Evolutionary conservation across 148 eudicot genomes (phyloP).

Genomic region (Arctostaphylos glauca): DNA sequence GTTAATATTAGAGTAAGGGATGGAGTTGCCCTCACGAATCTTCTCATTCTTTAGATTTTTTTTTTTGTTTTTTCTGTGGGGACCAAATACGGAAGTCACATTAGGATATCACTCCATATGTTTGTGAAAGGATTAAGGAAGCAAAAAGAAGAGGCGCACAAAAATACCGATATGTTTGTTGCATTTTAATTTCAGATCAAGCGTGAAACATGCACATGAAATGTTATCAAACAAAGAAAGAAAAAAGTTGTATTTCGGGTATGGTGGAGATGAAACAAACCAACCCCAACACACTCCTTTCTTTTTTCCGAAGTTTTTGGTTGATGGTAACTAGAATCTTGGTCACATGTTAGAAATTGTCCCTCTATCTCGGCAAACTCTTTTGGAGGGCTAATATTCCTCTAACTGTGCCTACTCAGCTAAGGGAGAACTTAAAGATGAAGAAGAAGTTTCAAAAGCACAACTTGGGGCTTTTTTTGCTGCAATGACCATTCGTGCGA

Average conservation of each 20-base stretch:
- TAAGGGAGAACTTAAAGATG: conserved; percentile 84
- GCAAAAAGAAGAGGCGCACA: not conserved
- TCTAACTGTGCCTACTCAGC: conserved; percentile 37
- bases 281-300: not conserved
- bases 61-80: too few relatives aligned
- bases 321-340: not conserved
- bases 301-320: not conserved
- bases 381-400: not conserved
- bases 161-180: not conserved
- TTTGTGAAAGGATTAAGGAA: not conserved
- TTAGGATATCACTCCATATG: not conserved
- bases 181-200: not conserved
- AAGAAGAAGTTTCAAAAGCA: conserved; percentile 67
- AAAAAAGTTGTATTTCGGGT: not conserved
- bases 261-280: not conserved
- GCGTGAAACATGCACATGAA: not conserved
- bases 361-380: not conserved
- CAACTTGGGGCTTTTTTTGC: conserved; percentile 98
- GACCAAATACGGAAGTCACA: not conserved
- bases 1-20: not conserved
- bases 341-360: not conserved
- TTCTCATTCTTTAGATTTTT: not conserved
- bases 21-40: not conserved
- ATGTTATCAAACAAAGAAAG: not conserved
- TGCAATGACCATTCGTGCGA: conserved; percentile 93